phyloP scores from a whole-genome alignment of 2,329 filamentous ascomycete species.

The Botrytis squamosa region DNA sequence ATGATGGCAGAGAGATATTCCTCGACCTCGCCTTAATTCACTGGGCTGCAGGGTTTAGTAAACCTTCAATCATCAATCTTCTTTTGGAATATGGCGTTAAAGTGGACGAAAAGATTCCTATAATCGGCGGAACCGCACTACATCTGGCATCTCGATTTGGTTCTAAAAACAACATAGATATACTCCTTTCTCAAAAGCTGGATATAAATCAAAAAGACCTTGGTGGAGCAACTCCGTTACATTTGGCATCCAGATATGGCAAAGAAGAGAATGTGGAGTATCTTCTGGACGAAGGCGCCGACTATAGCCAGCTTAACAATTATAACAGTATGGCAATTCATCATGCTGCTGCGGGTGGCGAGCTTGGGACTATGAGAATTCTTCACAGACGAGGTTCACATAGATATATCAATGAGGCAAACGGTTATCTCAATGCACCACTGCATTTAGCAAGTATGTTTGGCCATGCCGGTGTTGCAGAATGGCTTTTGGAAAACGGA shows the following conservation, averaged over 20 bases:
- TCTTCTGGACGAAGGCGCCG: neutral
- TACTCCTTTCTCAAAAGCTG: neutral
- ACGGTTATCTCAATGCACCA: neutral
- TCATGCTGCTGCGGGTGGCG: fast-evolving
- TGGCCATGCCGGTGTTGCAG: neutral
- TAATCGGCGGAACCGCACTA: no score
- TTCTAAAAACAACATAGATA: no score
- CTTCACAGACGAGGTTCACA: neutral
- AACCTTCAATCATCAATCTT: neutral
- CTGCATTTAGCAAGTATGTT: neutral
- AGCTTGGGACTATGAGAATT: neutral
- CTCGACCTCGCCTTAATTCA: neutral
- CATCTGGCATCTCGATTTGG: no score
- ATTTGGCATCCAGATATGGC: neutral
- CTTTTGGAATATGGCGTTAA: neutral
- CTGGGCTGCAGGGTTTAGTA: neutral
- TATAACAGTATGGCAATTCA: no score
- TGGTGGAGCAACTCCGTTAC: neutral
- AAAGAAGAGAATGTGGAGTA: neutral
- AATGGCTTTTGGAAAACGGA: neutral
- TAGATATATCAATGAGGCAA: neutral
- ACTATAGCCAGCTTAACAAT: neutral
- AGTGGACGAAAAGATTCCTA: no score
- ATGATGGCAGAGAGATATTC: fast-evolving
- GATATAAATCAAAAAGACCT: neutral